phyloP scores from a whole-genome alignment of 768 basidiomycete species.

The Leucosporidium creatinivorum region DNA sequence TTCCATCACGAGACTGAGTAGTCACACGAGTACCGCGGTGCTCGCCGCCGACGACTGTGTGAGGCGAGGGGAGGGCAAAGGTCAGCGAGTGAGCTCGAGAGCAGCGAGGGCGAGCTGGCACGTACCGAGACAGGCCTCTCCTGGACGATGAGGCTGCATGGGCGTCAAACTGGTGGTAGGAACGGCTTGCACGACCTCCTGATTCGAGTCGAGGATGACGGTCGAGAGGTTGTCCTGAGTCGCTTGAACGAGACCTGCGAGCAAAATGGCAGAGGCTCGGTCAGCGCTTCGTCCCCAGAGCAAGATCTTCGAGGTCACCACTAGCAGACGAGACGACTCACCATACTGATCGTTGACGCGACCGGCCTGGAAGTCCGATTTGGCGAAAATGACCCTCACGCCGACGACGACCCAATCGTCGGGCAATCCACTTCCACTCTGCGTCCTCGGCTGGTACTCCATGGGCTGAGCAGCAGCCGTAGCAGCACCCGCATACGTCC shows the following conservation, averaged over 20 bases:
- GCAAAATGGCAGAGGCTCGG: too few relatives aligned
- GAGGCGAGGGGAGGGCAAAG: neutral
- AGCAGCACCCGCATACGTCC: slow-evolving; percentile 22
- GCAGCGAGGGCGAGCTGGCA: too few relatives aligned
- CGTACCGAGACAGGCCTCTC: slow-evolving; percentile 17
- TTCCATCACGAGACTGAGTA: slow-evolving; percentile 10
- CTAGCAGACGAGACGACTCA: neutral
- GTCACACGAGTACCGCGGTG: slow-evolving; percentile 15
- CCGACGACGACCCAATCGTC: slow-evolving; percentile 14
- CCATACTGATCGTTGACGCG: slow-evolving; percentile 21
- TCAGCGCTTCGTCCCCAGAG: neutral
- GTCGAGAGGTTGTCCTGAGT: neutral
- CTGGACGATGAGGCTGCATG: slow-evolving; percentile 17
- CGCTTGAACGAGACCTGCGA: slow-evolving; percentile 11
- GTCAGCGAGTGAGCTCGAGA: neutral
- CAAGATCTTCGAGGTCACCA: too few relatives aligned
- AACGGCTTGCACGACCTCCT: slow-evolving; percentile 17
- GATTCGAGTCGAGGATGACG: slow-evolving; percentile 25
- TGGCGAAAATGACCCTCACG: slow-evolving; percentile 9
- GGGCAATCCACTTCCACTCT: slow-evolving; percentile 1
- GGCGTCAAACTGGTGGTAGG: slow-evolving; percentile 11
- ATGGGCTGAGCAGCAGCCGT: slow-evolving; percentile 27
- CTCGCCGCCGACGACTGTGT: slow-evolving; percentile 20
- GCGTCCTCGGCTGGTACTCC: slow-evolving; percentile 10
- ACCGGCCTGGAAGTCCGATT: slow-evolving; percentile 16